Evolutionary conservation across 2,329 filamentous ascomycete genomes (phyloP), one percentile per base, ranked within the genome.

Genomic region (Cadophora sp.): DNA sequence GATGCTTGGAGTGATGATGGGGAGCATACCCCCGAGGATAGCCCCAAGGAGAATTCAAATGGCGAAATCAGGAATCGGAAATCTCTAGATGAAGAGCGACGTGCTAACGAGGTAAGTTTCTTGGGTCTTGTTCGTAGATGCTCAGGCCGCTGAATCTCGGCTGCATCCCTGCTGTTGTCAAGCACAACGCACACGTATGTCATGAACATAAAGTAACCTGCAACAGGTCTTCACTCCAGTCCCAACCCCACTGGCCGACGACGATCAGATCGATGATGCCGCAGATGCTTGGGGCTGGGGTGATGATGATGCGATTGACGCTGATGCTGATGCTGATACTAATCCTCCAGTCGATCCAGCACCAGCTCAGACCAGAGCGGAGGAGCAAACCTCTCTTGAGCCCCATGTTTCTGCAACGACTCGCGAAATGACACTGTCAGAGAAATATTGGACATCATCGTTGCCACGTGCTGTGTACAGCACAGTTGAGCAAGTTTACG

Each of bases 361-460:
- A 27, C 41, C 47, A 56, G 22, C 45, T n/a, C 36, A 22, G 14
- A 6, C 24, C 27, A 39, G 18, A 18, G 3, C 24, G 4, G 47
- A 33, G 9, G 20, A 43, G 2, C 18, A 14, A 8, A 18, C n/a
- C 16, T 22, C 39, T 22, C 9, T 22, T 16, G 53, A 59, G 24
- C 50, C 59, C 18, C 36, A 65, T 18, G 33, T 36, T 8, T 22
- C 62, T 8, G 24, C 72, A 30, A 64, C 70, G 18, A 63, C 55
- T 3, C 67, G 70, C 60, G 91, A 96, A 76, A 81, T 98, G 67
- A 91, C 92, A 0, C 80, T 98, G 53, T 91, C 85, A 68, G 96
- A 99, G 79, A 91, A 86, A 1, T 99, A 97, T 78, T 92, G 89
- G 66, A 91, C 97, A 61, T 97, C 95, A 0, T 91, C 91, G 2